Evolutionary conservation across 2,329 filamentous ascomycete genomes (phyloP).

Genomic region (Coniochaeta hoffmannii): DNA sequence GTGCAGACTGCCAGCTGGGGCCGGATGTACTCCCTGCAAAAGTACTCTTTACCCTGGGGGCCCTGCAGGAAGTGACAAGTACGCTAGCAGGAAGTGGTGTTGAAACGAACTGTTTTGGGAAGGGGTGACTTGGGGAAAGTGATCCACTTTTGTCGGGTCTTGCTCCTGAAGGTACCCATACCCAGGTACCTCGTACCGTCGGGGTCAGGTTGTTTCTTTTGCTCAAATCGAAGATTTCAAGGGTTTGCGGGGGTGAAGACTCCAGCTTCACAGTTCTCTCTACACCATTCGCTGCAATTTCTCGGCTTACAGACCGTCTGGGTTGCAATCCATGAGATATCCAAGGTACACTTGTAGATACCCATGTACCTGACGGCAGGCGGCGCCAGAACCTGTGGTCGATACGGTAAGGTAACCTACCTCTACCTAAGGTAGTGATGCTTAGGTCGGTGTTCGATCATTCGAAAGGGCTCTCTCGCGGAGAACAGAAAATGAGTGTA

Average conservation of each 20-base stretch:
- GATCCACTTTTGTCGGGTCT: neutral
- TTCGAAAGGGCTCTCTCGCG: too few relatives aligned
- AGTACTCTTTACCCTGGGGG: neutral
- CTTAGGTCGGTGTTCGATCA: too few relatives aligned
- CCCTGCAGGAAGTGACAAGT: neutral
- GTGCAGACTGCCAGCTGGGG: neutral
- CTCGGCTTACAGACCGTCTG: too few relatives aligned
- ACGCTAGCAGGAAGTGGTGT: neutral
- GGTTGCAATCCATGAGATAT: too few relatives aligned
- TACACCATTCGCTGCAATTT: too few relatives aligned
- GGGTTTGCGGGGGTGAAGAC: neutral
- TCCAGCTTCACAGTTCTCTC: too few relatives aligned
- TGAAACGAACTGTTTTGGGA: conserved; percentile 2
- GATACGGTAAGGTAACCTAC: too few relatives aligned
- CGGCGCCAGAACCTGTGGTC: too few relatives aligned
- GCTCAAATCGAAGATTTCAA: neutral
- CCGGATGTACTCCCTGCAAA: neutral
- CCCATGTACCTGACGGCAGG: too few relatives aligned
- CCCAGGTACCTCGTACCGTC: neutral
- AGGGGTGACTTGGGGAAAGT: neutral
- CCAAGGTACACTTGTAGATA: too few relatives aligned
- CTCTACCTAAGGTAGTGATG: too few relatives aligned
- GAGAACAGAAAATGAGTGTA: neutral
- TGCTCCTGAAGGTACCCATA: neutral
- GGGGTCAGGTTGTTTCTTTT: neutral